A percentile compares a stretch with the other conserved stretches of the same genome.
phyloP scores from a whole-genome alignment of 495 filamentous ascomycete species.

The Ascobolus immersus region DNA sequence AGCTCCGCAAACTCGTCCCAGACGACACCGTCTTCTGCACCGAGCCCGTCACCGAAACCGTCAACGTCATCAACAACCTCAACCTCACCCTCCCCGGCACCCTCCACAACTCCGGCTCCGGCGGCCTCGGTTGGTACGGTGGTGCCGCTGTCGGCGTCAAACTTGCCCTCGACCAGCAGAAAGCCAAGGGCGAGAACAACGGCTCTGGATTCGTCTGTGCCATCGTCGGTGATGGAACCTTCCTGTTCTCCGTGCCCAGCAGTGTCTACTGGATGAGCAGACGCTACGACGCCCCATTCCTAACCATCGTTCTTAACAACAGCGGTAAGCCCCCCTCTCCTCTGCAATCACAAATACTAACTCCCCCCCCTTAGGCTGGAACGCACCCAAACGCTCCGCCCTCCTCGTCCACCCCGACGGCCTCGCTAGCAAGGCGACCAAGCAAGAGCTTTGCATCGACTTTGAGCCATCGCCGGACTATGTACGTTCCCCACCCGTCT shows the following conservation, averaged over 20 bases:
- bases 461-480: conserved; percentile 76
- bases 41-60: conserved; percentile 69
- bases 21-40: conserved; percentile 59
- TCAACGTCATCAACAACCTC: conserved; percentile 57
- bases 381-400: conserved; percentile 52
- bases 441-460: conserved; percentile 72
- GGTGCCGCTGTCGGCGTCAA: conserved; percentile 74
- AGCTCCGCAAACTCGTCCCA: conserved; percentile 39
- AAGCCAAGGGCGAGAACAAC: conserved; percentile 26
- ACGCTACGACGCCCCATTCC: conserved; percentile 63
- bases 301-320: conserved; percentile 87
- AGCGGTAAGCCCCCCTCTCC: conserved; percentile 28
- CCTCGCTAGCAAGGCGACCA: conserved; percentile 45
- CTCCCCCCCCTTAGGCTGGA: conserved; percentile 35
- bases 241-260: conserved; percentile 65
- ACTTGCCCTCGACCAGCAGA: conserved; percentile 52
- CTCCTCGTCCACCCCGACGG: conserved; percentile 68
- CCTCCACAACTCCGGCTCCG: conserved; percentile 86
- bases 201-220: conserved; percentile 64
- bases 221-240: conserved; percentile 83
- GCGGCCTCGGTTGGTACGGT: conserved; percentile 87
- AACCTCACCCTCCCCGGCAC: conserved; percentile 48
- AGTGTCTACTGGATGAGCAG: conserved; percentile 80
- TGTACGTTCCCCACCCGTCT: conserved; percentile 11
- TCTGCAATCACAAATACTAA: conserved; percentile 5